A percentile compares a stretch with the other conserved stretches of the same genome.
Evolutionary conservation across 805 yeast species (phyloP).

Genomic region (Starmera quercuum): DNA sequence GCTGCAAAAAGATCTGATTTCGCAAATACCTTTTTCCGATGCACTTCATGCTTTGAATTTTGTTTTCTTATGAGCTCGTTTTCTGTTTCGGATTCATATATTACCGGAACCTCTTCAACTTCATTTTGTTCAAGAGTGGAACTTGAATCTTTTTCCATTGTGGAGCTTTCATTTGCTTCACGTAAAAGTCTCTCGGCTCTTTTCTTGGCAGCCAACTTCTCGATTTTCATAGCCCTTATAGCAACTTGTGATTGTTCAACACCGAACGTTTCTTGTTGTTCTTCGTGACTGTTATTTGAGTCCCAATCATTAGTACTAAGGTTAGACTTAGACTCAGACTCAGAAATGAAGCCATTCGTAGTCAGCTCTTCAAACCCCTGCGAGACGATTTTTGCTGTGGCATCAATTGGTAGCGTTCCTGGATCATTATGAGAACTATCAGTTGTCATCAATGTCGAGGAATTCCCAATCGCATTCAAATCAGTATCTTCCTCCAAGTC

Average conservation of each 20-base stretch:
- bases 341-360: too few species aligned
- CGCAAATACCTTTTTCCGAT: constrained; percentile 11
- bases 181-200: constrained; percentile 12
- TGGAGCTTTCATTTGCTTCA: constrained; percentile 5
- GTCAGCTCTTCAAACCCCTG: too few species aligned
- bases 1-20: constrained; percentile 15
- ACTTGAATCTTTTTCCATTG: constrained; percentile 3
- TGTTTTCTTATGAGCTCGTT: constrained; percentile 5
- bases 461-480: too few species aligned
- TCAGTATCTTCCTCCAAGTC: too few species aligned
- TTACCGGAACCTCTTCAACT: constrained; percentile 4
- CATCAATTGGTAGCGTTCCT: too few species aligned
- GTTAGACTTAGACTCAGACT: too few species aligned
- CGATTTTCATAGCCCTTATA: constrained; percentile 8
- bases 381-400: too few species aligned
- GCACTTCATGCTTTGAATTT: constrained; percentile 7
- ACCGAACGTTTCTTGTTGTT: neutral
- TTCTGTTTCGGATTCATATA: constrained; percentile 6
- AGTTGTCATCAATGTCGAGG: too few species aligned
- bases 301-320: too few species aligned
- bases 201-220: constrained; percentile 15
- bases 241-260: constrained; percentile 2
- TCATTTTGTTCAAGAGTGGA: constrained; percentile 5
- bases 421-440: too few species aligned
- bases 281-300: too few species aligned